These are phyloP conservation scores for Dalechampia spathulata DNA, from an alignment of 441 rosid species.

Conservation along the genomic window DNA sequence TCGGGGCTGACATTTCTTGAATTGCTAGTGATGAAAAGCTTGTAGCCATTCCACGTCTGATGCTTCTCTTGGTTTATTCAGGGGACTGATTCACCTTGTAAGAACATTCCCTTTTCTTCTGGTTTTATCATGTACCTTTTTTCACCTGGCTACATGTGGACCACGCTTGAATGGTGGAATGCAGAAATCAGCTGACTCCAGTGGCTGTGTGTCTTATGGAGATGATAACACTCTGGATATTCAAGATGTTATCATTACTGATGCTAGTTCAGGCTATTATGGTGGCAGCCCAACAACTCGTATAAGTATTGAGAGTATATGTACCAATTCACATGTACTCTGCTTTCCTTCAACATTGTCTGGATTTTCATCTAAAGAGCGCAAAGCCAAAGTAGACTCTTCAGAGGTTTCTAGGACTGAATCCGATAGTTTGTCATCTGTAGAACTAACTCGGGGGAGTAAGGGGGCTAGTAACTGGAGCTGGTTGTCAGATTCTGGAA, in stretches of 20 bases:
- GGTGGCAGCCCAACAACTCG: slow-evolving; percentile 24
- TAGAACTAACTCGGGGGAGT: slow-evolving; percentile 24
- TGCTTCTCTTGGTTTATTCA: slow-evolving; percentile 26
- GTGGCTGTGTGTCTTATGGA: slow-evolving; percentile 32
- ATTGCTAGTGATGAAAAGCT: too few species aligned
- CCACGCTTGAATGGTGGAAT: slow-evolving; percentile 36
- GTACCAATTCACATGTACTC: slow-evolving; percentile 43
- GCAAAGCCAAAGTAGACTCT: slow-evolving; percentile 18
- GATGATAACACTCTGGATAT: slow-evolving; percentile 26
- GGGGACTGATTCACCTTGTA: slow-evolving; percentile 40
- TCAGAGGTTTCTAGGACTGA: slow-evolving; percentile 31
- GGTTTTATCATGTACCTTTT: slow-evolving; percentile 52
- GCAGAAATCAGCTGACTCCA: slow-evolving; percentile 36
- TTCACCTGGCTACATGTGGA: slow-evolving; percentile 36
- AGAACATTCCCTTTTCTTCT: slow-evolving; percentile 34
- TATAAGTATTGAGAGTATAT: slow-evolving; percentile 29
- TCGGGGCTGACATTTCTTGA: too few species aligned
- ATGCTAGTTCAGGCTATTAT: slow-evolving; percentile 21
- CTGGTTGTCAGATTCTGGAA: slow-evolving; percentile 39
- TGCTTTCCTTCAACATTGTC: slow-evolving; percentile 70
- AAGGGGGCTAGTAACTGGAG: slow-evolving; percentile 29
- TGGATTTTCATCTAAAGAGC: slow-evolving; percentile 31
- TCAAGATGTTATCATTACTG: slow-evolving; percentile 26
- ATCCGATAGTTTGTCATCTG: slow-evolving; percentile 24
- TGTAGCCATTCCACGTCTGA: not conserved